A percentile compares a stretch with the other conserved stretches of the same genome.
Conservation (phyloP, 768 basidiomycete genomes). For the Leucosporidium scottii region DNA sequence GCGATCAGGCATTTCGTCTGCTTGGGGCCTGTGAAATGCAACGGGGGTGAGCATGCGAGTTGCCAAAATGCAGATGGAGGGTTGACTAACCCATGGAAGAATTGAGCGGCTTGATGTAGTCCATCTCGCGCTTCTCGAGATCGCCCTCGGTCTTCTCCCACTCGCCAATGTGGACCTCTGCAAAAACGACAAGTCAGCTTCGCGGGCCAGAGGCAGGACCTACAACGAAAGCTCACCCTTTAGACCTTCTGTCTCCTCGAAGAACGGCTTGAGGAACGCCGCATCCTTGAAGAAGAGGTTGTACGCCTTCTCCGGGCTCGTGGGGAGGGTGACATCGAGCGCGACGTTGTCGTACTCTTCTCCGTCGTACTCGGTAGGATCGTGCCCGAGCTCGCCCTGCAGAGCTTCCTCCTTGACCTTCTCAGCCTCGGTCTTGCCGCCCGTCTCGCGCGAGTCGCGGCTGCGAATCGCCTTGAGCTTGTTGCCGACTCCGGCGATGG, state of each 20-base stretch:
- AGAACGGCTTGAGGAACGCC: constrained; percentile 81
- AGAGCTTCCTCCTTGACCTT: constrained; percentile 20
- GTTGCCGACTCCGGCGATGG: too few species aligned
- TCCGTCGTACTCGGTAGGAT: constrained; percentile 20
- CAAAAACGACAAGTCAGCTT: background rate
- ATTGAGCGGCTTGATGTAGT: constrained; percentile 85
- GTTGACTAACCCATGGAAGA: constrained; percentile 58
- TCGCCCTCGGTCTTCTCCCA: constrained; percentile 63
- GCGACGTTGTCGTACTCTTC: constrained; percentile 27
- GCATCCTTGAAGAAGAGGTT: constrained; percentile 85
- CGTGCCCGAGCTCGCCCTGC: constrained; percentile 2
- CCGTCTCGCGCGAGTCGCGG: background rate
- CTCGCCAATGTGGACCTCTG: constrained; percentile 90
- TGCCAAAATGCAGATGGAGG: too few species aligned
- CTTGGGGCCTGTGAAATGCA: constrained; percentile 65
- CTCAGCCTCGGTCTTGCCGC: constrained; percentile 22
- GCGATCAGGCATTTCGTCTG: constrained; percentile 89
- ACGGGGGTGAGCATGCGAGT: constrained; percentile 44
- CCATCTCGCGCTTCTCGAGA: constrained; percentile 75
- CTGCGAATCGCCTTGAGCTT: too few species aligned
- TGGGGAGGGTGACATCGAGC: constrained; percentile 51
- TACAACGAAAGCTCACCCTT: constrained; percentile 53
- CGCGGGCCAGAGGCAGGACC: background rate
- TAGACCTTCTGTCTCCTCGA: constrained; percentile 76
- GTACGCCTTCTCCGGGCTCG: constrained; percentile 85